Base-by-base conservation (phyloP, 2,329 filamentous ascomycete genomes). In the Hypoxylon sp. region DNA sequence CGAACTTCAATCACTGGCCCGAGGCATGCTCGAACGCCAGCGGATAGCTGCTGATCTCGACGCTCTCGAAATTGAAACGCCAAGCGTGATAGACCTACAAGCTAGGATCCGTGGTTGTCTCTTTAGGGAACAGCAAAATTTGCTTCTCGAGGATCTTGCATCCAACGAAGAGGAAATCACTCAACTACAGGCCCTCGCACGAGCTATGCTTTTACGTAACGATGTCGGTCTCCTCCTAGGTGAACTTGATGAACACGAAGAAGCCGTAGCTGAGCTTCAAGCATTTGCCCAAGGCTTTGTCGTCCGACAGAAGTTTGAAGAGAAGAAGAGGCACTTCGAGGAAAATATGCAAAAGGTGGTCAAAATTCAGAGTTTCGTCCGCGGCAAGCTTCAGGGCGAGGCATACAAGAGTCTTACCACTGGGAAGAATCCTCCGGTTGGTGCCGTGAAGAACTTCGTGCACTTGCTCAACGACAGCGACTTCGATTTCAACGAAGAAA, bases 291-390 rank as follows among this genome's bases (percentile, higher is more conserved):
- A 87, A 62, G 93, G 85, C 2, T 86, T 84, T 63, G 71, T 95
- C 2, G 82, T 97, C 21, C 83, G 93, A 23, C 79, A 77, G 9
- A 80, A 79, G 12, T 97, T 96, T 63, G 84, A 82, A 42, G 90
- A 95, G 70, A 96, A 96, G 79, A 86, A 88, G 67, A 86, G 85
- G 15, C 93, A 89, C 74, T 99, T 92, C 77, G 87, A 89, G 62
- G 88, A 96, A 73, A 99, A 99, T 67, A 99, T 99, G 94, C 86
- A 96, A 66, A 97, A 95, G 73, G 94, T 99, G 17, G 87, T 99
- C 78, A 99, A 99, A 73, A 91, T 97, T 49, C 95, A 99, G 70
- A 99, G 94, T 69, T 96, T 97, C 61, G 87, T 97, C 43, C 86
- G 94, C 55, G 94, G 88, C 60, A 94, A 95, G 68, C 90, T 97